Evolutionary conservation across 2,329 filamentous ascomycete species (phyloP), one percentile per base, ranked within the genome.

Genomic region (Venturia carpophila): DNA sequence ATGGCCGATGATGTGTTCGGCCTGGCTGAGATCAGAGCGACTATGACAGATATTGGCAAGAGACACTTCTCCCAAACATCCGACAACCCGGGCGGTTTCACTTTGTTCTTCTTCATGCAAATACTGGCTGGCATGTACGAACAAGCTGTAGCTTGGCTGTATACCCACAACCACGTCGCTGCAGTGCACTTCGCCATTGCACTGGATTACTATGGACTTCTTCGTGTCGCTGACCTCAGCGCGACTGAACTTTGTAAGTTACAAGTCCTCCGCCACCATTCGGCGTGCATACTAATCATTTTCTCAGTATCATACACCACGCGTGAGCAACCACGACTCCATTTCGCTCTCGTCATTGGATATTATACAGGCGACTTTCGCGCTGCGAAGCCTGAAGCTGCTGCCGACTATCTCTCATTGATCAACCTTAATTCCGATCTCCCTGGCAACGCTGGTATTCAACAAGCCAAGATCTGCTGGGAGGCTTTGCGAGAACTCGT

Each of bases 281-380:
- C 67, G 27, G 24, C 30, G 41, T 30, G 60, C 47, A 60, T 65
- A 71, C 55, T 42, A 63, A 58, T 72, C 69, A n/a, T 71, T 68
- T 63, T 64, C 60, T 66, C 55, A 66, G 60, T 60, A 62, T 63
- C 68, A 83, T 84, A 85, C 75, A 91, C 85, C 70, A 89, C 83
- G 71, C 84, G 87, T 69, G 83, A 85, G 68, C 81, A 85, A 68
- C 83, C 92, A 5, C 92, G 97, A 74, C 88, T 99, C 76, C 96
- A 94, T 80, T 97, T 97, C 77, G 92, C 91, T 56, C 88, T 90
- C 66, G 90, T 97, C 81, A 82, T 97, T 67, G 95, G 93, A 49
- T 91, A 94, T 75, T 99, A 99, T 79, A 99, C 95, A 5, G 86
- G 89, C 64, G 92, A 97, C 76, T 99, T 99, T 84, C 88, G 94